These are phyloP conservation scores for Halophytophthora batemanensis DNA, from an alignment of 352 stramenopile genomes.

Conservation along the genomic window DNA sequence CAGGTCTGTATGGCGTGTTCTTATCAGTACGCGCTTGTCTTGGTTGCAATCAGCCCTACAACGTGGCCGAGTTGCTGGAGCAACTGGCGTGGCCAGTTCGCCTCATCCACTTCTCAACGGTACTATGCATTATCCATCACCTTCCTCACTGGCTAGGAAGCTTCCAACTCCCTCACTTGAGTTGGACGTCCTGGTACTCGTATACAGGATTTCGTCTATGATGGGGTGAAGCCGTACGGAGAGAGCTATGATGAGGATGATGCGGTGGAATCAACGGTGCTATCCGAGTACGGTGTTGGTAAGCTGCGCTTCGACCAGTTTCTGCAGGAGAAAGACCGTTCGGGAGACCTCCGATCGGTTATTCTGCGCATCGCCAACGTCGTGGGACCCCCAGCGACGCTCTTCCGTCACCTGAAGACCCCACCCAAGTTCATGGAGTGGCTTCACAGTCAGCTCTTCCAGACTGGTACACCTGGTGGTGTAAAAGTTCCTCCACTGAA, in stretches of 20 bases:
- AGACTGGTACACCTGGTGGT: background rate
- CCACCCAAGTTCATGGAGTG: conserved; percentile 65
- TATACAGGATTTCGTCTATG: conserved; percentile 73
- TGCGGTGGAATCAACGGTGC: conserved; percentile 2
- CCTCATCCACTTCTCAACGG: conserved; percentile 66
- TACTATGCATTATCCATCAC: conserved; percentile 2
- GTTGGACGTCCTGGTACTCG: no score
- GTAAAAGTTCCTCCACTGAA: conserved; percentile 21
- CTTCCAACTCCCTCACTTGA: background rate
- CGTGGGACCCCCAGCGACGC: conserved; percentile 35
- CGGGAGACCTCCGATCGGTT: conserved; percentile 14
- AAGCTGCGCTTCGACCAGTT: conserved; percentile 57
- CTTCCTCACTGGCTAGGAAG: background rate
- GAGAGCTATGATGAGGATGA: conserved; percentile 42
- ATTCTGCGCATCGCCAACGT: conserved; percentile 68
- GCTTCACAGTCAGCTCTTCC: conserved; percentile 48
- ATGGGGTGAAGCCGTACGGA: conserved; percentile 20
- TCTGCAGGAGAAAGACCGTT: conserved; percentile 13
- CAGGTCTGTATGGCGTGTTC: background rate
- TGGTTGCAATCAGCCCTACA: conserved; percentile 23
- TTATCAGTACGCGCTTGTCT: background rate
- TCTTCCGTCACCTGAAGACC: conserved; percentile 26
- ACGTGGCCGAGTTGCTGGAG: conserved; percentile 30
- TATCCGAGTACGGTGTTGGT: conserved; percentile 41
- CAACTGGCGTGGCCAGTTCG: conserved; percentile 20